These are phyloP conservation scores for Ehretia macrophylla DNA, from an alignment of 257 asterid genomes.

Conservation along the genomic window DNA sequence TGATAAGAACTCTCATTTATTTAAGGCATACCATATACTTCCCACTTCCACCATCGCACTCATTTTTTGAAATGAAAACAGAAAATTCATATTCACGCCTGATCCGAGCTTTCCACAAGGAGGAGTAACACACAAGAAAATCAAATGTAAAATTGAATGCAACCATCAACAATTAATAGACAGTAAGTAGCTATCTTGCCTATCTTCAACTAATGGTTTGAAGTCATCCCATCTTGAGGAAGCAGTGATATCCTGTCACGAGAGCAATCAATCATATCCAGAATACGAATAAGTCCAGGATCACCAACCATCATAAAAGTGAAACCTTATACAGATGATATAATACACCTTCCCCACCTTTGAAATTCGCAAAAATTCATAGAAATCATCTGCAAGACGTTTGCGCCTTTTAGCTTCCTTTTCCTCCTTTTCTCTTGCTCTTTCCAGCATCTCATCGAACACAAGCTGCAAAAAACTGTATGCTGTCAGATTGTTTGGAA, in stretches of 20 bases:
- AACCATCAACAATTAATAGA: no score
- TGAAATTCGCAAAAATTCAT: conserved; percentile 45
- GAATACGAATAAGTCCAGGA: conserved; percentile 1
- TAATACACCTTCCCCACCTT: conserved; percentile 46
- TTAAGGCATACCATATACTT: no score
- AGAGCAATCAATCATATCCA: conserved; percentile 7
- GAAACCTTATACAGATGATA: conserved; percentile 13
- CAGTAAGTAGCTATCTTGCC: conserved; percentile 39
- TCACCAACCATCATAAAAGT: conserved; percentile 6
- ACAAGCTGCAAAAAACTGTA: conserved; percentile 44
- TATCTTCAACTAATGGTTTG: conserved; percentile 58
- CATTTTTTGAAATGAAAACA: not conserved
- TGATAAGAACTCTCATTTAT: no score
- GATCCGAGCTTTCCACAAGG: not conserved
- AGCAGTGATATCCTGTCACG: conserved; percentile 61
- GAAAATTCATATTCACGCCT: not conserved
- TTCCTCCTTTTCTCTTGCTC: conserved; percentile 77
- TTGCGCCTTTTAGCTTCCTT: conserved; percentile 85
- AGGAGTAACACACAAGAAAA: not conserved
- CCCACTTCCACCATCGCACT: no score
- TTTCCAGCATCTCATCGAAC: conserved; percentile 66
- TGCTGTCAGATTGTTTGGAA: conserved; percentile 4
- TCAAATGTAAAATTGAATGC: not conserved
- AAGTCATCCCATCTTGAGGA: conserved; percentile 86
- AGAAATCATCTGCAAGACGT: conserved; percentile 66